A percentile compares a stretch with the other conserved stretches of the same genome.
These are phyloP conservation scores for Debaryomyces singareniensis DNA, from an alignment of 1,139 yeast species.

Conservation along the genomic window DNA sequence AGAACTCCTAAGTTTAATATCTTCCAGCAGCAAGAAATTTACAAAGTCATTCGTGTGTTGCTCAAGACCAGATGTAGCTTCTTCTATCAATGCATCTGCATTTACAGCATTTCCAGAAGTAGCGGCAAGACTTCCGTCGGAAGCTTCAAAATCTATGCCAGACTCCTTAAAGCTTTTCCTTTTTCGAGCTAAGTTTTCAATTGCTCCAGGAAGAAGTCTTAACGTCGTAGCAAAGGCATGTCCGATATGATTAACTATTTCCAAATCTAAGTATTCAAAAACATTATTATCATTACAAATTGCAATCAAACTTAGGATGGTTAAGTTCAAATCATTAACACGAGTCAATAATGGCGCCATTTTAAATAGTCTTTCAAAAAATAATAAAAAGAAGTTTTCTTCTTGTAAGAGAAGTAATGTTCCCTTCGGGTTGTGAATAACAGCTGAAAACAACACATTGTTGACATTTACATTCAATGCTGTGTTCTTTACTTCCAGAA, in stretches of 20 bases:
- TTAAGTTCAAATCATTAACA: slow-evolving; percentile 77
- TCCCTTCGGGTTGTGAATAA: slow-evolving; percentile 54
- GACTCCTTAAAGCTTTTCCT: slow-evolving; percentile 45
- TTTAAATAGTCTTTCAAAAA: slow-evolving; percentile 67
- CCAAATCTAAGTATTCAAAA: slow-evolving; percentile 10
- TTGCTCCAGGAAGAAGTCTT: slow-evolving; percentile 63
- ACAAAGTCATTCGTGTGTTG: slow-evolving; percentile 26
- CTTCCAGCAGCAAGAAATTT: slow-evolving; percentile 38
- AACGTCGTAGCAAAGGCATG: slow-evolving; percentile 43
- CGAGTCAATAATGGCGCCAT: slow-evolving; percentile 53
- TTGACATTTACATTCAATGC: slow-evolving; percentile 51
- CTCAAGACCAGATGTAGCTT: slow-evolving; percentile 4
- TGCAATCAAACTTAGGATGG: slow-evolving; percentile 60
- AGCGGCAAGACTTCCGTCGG: slow-evolving; percentile 2
- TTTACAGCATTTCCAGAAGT: slow-evolving; percentile 29
- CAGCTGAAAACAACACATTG: slow-evolving; percentile 61
- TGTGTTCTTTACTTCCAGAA: slow-evolving; percentile 19
- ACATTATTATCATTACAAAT: slow-evolving; percentile 28
- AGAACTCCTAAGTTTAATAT: slow-evolving; percentile 28
- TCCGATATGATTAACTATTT: slow-evolving; percentile 28
- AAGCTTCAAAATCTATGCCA: slow-evolving; percentile 13
- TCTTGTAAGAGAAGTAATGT: slow-evolving; percentile 52
- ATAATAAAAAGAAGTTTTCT: slow-evolving; percentile 35
- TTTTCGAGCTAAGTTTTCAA: slow-evolving; percentile 56
- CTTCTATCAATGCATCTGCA: slow-evolving; percentile 16